Evolutionary conservation across 768 basidiomycete species (phyloP).

Genomic region (Pisolithus albus): DNA sequence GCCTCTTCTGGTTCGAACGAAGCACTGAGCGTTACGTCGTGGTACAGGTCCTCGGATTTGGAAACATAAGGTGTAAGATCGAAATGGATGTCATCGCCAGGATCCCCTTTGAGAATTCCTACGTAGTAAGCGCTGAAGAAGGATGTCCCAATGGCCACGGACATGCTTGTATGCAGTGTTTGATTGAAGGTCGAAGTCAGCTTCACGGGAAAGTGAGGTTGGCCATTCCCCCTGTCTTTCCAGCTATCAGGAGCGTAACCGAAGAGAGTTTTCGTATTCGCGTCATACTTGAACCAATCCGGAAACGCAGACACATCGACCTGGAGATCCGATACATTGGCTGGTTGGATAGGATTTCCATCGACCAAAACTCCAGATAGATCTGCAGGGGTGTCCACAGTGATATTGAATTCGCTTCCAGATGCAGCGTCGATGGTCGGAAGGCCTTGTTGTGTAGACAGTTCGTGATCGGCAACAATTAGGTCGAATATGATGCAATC

Average conservation of each 20-base stretch:
- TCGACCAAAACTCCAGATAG: constrained; percentile 61
- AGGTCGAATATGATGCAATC: constrained; percentile 54
- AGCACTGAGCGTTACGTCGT: constrained; percentile 48
- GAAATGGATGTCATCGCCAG: constrained; percentile 47
- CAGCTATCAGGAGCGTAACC: constrained; percentile 54
- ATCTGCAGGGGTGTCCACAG: constrained; percentile 48
- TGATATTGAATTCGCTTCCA: constrained; percentile 45
- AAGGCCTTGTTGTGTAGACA: constrained; percentile 44
- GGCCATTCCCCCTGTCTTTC: constrained; percentile 24
- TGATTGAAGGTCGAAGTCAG: constrained; percentile 64
- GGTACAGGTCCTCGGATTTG: constrained; percentile 33
- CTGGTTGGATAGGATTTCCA: constrained; percentile 46
- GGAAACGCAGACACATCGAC: constrained; percentile 54
- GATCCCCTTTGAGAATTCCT: constrained; percentile 48
- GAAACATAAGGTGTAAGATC: constrained; percentile 51
- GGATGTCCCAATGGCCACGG: constrained; percentile 61
- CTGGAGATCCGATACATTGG: constrained; percentile 48
- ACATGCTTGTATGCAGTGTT: constrained; percentile 53
- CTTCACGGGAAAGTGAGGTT: constrained; percentile 47
- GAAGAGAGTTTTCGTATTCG: constrained; percentile 45
- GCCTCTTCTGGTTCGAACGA: constrained; percentile 47
- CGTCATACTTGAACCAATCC: constrained; percentile 59
- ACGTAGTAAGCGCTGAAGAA: constrained; percentile 58
- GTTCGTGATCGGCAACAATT: constrained; percentile 61
- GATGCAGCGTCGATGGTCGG: constrained; percentile 69